Base-by-base conservation (phyloP, 2,329 filamentous ascomycete species). In the Pezicula carpinea region DNA sequence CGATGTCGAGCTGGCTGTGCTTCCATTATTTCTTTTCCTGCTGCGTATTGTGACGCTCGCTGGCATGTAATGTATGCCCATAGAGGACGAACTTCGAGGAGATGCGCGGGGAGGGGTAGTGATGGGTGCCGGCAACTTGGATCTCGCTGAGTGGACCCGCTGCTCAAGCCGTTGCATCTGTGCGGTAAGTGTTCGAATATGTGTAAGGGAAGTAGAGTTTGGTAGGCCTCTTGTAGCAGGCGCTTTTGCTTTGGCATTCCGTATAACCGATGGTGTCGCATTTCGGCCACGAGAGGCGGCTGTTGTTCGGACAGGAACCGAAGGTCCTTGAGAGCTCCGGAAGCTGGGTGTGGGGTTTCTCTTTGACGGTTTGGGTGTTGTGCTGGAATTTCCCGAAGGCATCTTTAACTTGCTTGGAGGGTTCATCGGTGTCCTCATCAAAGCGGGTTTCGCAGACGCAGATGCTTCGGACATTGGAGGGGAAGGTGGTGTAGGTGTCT, bases 121-220 rank as follows among this genome's bases (percentile, higher is more conserved):
- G 6, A 81, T 76, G 2, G 91, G 89, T 1, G 86, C 89, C 2
- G 93, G 93, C 17, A 99, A 79, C 68, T 93, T 96, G 33, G 92
- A 96, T 57, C 90, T 83, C 15, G 86, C 93, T 19, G 85, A 89
- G 51, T 97, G 90, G 8, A 99, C 92, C 38, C 93, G 82, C 53
- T 93, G 89, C 66, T 97, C 93, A 51, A 99, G 83, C 56, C 89
- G 88, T 68, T 96, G 89, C 90, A 97, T 96, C 69, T 97, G 93
- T 22, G 89, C 91, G 49, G 95, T 96, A 54, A 99, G 82, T 23
- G 85, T 87, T 54, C 92, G 89, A 61, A 99, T 95, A 65, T 99
- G 93, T 55, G 87, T 87, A 42, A 99, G 80, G 2, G 93, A 97
- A 53, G 73, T 81, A 52, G 75, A 83, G 44, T 74, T 72, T 21